Evolutionary conservation across 2,329 filamentous ascomycete genomes (phyloP).

Genomic region (Ceratocystis alfenasii): DNA sequence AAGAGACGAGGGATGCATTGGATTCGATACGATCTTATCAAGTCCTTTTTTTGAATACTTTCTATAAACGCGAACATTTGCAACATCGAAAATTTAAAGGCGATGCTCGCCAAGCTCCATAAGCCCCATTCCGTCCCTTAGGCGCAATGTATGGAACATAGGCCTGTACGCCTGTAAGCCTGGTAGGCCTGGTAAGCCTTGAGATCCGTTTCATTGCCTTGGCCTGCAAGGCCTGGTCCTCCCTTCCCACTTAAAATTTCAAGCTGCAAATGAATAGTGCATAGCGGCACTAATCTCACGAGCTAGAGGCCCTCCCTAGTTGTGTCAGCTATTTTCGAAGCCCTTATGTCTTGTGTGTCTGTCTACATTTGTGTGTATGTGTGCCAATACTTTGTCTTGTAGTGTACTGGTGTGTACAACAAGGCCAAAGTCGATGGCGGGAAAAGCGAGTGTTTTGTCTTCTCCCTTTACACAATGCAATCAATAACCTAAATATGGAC

Average conservation of each 20-base stretch:
- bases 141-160: neutral
- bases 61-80: neutral
- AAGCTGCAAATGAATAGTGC: conserved; percentile 1
- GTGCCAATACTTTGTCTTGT: neutral
- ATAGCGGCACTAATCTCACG: neutral
- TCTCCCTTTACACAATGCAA: conserved; percentile 2
- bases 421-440: neutral
- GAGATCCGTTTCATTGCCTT: conserved; percentile 3
- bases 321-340: neutral
- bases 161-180: neutral
- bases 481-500: conserved; percentile 6
- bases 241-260: conserved; percentile 2
- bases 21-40: neutral
- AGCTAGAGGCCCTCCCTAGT: neutral
- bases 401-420: neutral
- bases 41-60: neutral
- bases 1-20: neutral
- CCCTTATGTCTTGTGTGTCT: neutral
- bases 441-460: neutral
- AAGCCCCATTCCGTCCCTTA: neutral
- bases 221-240: neutral
- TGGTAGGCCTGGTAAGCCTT: neutral
- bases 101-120: neutral
- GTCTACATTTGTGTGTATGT: neutral
- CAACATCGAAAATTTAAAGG: too few relatives aligned